Percentiles rank a stretch among this genome's conserved stretches.
Evolutionary conservation across 2,329 filamentous ascomycete species (phyloP).

Genomic region (Capronia coronata): DNA sequence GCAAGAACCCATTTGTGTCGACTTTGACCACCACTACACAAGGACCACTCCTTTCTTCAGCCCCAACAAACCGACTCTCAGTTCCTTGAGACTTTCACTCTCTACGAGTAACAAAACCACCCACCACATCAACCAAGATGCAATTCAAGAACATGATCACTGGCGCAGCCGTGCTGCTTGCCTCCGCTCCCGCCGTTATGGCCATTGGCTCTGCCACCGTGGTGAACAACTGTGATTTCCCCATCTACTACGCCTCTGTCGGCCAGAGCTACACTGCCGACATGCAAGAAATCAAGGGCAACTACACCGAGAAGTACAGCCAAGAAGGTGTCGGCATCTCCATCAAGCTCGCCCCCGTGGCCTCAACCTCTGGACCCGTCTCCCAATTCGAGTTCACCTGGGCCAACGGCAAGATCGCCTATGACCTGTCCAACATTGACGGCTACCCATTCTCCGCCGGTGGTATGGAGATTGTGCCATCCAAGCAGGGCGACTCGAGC

Average conservation of each 20-base stretch:
- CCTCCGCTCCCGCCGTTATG: conserved; percentile 32
- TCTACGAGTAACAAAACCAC: conserved; percentile 12
- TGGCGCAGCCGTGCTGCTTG: conserved; percentile 30
- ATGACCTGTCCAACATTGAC: conserved; percentile 41
- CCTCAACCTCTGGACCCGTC: conserved; percentile 33
- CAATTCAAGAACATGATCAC: conserved; percentile 31
- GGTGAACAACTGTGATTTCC: conserved; percentile 35
- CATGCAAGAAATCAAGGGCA: conserved; percentile 31
- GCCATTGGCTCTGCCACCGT: conserved; percentile 37
- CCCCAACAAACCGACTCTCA: not conserved
- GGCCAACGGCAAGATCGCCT: conserved; percentile 35
- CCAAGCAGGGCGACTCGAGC: conserved; percentile 22
- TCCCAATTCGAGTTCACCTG: conserved; percentile 40
- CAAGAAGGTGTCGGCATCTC: conserved; percentile 36
- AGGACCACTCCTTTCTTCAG: conserved; percentile 16
- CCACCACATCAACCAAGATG: conserved; percentile 30
- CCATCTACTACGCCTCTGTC: conserved; percentile 38
- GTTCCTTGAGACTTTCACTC: conserved; percentile 12
- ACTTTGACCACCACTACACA: conserved; percentile 11
- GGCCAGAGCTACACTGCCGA: conserved; percentile 32
- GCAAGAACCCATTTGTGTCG: conserved; percentile 21
- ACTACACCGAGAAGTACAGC: conserved; percentile 35
- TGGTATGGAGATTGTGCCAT: conserved; percentile 26
- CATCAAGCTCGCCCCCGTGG: conserved; percentile 39
- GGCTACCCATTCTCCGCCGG: conserved; percentile 37